phyloP scores from a whole-genome alignment of 1,284 basidiomycete genomes.

The Trichosporon ovoides region DNA sequence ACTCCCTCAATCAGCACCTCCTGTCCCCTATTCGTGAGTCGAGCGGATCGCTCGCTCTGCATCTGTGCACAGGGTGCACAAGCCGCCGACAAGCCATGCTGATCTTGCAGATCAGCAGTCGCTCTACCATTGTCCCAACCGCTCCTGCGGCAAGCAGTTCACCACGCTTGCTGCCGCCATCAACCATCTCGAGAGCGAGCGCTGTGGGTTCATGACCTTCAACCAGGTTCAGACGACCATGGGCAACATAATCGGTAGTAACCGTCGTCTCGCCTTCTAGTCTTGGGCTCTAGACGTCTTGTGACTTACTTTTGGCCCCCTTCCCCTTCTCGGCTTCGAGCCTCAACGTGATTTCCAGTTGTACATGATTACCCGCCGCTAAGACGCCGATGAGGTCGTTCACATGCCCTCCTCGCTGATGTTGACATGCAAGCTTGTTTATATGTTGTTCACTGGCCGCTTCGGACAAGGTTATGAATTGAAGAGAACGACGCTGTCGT shows the following conservation, averaged over 20 bases:
- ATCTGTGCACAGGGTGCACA: neutral
- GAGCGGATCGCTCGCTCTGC: neutral
- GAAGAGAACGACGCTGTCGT: too few species aligned
- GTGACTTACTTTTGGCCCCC: too few species aligned
- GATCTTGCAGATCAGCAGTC: neutral
- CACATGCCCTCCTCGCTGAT: too few species aligned
- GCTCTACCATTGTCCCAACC: constrained; percentile 12
- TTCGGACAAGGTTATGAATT: too few species aligned
- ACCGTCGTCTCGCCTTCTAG: constrained; percentile 7
- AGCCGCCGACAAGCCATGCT: neutral
- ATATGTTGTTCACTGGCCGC: too few species aligned
- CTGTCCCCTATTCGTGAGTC: constrained; percentile 7
- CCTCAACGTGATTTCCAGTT: too few species aligned
- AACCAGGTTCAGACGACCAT: constrained; percentile 7
- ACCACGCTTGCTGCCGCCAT: constrained; percentile 2
- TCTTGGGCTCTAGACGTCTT: too few species aligned
- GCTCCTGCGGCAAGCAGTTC: constrained; percentile 8
- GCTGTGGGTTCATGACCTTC: constrained; percentile 8
- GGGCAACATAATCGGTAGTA: constrained; percentile 1
- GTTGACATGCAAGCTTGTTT: too few species aligned
- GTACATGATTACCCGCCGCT: too few species aligned
- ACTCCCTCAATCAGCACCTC: neutral
- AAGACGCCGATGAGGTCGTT: too few species aligned
- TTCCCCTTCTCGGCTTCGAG: too few species aligned
- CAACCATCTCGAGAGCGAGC: constrained; percentile 16